phyloP scores from a whole-genome alignment of 257 asterid species.

The Penstemon eatonii region DNA sequence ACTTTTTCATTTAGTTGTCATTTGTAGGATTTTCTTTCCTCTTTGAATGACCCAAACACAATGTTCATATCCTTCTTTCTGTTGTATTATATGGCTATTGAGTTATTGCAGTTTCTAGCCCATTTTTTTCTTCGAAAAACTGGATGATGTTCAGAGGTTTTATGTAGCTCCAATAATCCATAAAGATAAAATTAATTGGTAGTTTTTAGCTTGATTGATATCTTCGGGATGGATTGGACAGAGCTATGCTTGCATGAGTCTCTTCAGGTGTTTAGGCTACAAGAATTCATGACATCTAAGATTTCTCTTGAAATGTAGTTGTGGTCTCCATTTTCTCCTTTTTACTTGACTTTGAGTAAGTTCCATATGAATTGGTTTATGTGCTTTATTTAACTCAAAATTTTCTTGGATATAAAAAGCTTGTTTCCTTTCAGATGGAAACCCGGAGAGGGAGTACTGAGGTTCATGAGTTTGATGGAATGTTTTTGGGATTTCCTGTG shows the following conservation, averaged over 20 bases:
- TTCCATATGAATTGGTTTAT: slow-evolving; percentile 1
- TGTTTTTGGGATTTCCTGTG: slow-evolving; percentile 66
- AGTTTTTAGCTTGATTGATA: slow-evolving; percentile 4
- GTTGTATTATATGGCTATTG: background rate
- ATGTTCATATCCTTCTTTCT: too few relatives aligned
- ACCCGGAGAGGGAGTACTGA: slow-evolving; percentile 81
- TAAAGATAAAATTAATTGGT: background rate
- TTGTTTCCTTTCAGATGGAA: slow-evolving; percentile 61
- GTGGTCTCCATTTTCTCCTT: slow-evolving; percentile 8
- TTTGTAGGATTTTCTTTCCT: too few relatives aligned
- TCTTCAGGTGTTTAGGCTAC: background rate
- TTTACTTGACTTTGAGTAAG: slow-evolving; percentile 6
- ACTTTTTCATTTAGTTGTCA: too few relatives aligned
- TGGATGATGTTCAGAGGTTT: background rate
- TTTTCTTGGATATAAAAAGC: slow-evolving; percentile 12
- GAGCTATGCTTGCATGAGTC: background rate
- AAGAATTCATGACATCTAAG: background rate
- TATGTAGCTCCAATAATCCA: background rate
- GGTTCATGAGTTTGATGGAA: slow-evolving; percentile 84
- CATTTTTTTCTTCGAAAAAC: background rate
- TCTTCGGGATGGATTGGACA: background rate
- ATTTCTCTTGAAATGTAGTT: background rate
- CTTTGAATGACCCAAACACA: too few relatives aligned
- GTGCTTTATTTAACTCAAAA: slow-evolving; percentile 6
- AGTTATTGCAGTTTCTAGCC: background rate